Conservation (phyloP, 768 basidiomycete species). For the Porpolomopsis calyptriformis region DNA sequence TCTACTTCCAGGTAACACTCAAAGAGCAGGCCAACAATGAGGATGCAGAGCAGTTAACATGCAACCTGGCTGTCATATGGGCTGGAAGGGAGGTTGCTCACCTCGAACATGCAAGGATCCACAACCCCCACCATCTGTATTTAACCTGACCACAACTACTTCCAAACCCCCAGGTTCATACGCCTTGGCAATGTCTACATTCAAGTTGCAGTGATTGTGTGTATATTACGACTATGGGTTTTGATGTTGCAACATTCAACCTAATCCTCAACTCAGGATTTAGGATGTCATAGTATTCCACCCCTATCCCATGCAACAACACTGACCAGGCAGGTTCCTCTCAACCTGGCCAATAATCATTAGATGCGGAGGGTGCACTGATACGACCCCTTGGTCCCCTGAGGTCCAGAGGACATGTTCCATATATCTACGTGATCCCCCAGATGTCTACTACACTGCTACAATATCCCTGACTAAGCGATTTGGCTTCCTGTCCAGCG, state of each 20-base stretch:
- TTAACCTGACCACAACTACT: conserved; percentile 22
- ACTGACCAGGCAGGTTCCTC: conserved; percentile 14
- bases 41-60: too few relatives aligned
- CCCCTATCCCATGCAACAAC: conserved; percentile 24
- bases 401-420: too few relatives aligned
- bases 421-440: too few relatives aligned
- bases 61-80: too few relatives aligned
- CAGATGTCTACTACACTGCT: too few relatives aligned
- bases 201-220: conserved; percentile 23
- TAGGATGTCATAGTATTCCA: conserved; percentile 14
- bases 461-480: too few relatives aligned
- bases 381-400: too few relatives aligned
- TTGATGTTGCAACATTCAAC: conserved; percentile 29
- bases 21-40: too few relatives aligned
- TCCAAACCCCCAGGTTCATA: conserved; percentile 22
- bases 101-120: background rate
- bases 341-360: conserved; percentile 17
- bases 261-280: conserved; percentile 25
- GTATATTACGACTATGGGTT: conserved; percentile 37
- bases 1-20: too few relatives aligned
- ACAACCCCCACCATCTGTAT: conserved; percentile 15
- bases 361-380: conserved; percentile 31
- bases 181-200: conserved; percentile 28
- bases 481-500: too few relatives aligned
- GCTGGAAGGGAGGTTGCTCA: background rate